These are phyloP conservation scores for Metschnikowia shivogae DNA, from an alignment of 805 yeast species.

Conservation along the genomic window DNA sequence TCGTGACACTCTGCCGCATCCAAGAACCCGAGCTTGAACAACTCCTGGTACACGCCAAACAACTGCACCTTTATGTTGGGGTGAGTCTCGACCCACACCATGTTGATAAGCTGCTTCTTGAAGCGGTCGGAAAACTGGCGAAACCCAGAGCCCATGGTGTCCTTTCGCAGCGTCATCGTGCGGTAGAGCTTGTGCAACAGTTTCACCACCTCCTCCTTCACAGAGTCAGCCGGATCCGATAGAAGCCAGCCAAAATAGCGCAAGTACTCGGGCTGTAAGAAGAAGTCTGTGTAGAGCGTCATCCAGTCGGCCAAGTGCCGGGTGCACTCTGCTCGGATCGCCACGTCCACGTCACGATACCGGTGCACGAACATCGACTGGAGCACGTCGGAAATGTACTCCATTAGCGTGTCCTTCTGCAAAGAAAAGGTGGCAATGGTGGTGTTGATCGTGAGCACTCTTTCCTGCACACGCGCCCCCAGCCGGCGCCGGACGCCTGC, in stretches of 20 bases:
- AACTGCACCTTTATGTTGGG: conserved; percentile 49
- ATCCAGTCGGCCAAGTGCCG: conserved; percentile 66
- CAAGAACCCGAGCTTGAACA: conserved; percentile 58
- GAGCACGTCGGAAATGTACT: conserved; percentile 60
- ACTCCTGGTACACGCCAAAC: conserved; percentile 48
- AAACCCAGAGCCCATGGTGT: conserved; percentile 51
- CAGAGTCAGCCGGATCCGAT: conserved; percentile 61
- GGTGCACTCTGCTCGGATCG: conserved; percentile 68
- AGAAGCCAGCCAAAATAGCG: conserved; percentile 82
- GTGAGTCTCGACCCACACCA: conserved; percentile 46
- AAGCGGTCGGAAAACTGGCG: conserved; percentile 77
- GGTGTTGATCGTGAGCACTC: conserved; percentile 42
- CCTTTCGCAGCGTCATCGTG: conserved; percentile 16
- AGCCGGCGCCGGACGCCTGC: conserved; percentile 23
- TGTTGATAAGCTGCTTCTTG: conserved; percentile 59
- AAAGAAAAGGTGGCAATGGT: conserved; percentile 34
- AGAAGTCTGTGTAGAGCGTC: conserved; percentile 62
- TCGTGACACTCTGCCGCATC: conserved; percentile 49
- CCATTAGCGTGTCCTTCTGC: conserved; percentile 52
- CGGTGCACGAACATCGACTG: conserved; percentile 68
- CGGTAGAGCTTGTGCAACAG: conserved; percentile 49
- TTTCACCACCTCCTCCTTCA: conserved; percentile 61
- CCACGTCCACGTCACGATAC: conserved; percentile 73
- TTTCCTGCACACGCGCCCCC: conserved; percentile 28
- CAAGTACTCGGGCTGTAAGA: conserved; percentile 64